A percentile compares a stretch with the other conserved stretches of the same genome.
Conservation (phyloP, 2,329 filamentous ascomycete genomes). For the Phoma sp. region DNA sequence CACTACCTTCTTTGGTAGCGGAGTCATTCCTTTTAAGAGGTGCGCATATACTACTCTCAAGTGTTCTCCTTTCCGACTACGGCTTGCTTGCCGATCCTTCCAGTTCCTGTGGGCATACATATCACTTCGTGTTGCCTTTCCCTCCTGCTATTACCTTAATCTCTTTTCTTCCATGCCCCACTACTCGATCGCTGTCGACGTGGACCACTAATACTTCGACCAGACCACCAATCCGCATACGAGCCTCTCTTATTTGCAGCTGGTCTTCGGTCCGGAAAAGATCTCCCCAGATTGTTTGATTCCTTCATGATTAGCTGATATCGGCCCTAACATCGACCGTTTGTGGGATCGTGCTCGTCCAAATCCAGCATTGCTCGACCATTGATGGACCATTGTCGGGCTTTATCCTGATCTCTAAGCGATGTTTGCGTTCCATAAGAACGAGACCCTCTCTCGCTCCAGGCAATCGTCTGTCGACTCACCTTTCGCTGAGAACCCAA, state of each 20-base stretch:
- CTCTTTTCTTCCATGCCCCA: constrained; percentile 23
- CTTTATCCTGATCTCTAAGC: constrained; percentile 21
- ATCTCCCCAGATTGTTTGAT: constrained; percentile 30
- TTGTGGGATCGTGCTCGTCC: constrained; percentile 37
- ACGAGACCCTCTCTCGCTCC: constrained; percentile 36
- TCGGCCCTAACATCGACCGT: constrained; percentile 17
- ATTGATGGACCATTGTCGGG: constrained; percentile 28
- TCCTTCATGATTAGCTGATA: constrained; percentile 37
- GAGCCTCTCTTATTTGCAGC: constrained; percentile 24
- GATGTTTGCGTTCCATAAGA: constrained; percentile 50
- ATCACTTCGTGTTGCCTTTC: constrained; percentile 6
- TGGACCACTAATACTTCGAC: constrained; percentile 35
- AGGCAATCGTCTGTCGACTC: constrained; percentile 46
- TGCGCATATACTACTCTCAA: constrained; percentile 42
- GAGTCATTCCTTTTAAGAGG: constrained; percentile 37
- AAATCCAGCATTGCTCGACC: constrained; percentile 29
- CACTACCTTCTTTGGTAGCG: constrained; percentile 30
- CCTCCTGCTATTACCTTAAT: constrained; percentile 14
- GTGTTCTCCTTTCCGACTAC: constrained; percentile 33
- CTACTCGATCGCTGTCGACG: constrained; percentile 27
- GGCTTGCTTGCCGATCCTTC: constrained; percentile 19
- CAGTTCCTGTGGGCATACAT: constrained; percentile 1
- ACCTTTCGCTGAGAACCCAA: constrained; percentile 29
- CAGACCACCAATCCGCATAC: constrained; percentile 21
- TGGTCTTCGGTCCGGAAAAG: constrained; percentile 35